These are phyloP conservation scores for Nyssa sinensis DNA, from an alignment of 148 eudicot species.

Conservation along the genomic window DNA sequence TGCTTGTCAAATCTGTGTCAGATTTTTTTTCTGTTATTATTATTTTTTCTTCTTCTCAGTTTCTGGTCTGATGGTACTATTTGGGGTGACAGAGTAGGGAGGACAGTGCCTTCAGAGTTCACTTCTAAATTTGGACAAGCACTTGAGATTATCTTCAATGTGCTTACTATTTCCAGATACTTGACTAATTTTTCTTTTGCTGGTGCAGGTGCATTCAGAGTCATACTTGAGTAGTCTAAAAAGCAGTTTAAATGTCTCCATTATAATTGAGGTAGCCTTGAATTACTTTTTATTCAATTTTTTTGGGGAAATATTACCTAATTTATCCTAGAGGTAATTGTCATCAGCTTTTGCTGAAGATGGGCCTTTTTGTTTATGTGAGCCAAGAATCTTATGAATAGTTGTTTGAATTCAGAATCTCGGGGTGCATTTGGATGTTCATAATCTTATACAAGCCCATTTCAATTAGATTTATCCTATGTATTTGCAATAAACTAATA, in stretches of 20 bases:
- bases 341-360: neutral
- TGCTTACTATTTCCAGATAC: neutral
- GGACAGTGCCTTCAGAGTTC: neutral
- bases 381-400: neutral
- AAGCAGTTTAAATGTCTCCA: slow-evolving; percentile 64
- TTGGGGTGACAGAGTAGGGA: neutral
- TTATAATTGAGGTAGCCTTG: slow-evolving; percentile 61
- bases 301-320: neutral
- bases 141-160: no score
- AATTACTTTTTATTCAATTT: neutral
- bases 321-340: neutral
- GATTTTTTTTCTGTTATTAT: neutral
- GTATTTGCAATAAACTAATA: neutral
- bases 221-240: slow-evolving; percentile 74
- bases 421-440: neutral
- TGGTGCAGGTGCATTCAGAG: slow-evolving; percentile 76
- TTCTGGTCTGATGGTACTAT: neutral
- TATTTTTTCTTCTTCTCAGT: neutral
- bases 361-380: neutral
- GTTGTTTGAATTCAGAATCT: neutral
- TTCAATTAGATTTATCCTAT: neutral
- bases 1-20: neutral
- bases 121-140: neutral
- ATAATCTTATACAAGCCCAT: neutral
- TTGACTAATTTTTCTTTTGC: neutral